Percentiles rank a stretch among this genome's conserved stretches.
These are phyloP conservation scores for Backusella circina DNA, from an alignment of 192 early-diverging fungal species.

Conservation along the genomic window DNA sequence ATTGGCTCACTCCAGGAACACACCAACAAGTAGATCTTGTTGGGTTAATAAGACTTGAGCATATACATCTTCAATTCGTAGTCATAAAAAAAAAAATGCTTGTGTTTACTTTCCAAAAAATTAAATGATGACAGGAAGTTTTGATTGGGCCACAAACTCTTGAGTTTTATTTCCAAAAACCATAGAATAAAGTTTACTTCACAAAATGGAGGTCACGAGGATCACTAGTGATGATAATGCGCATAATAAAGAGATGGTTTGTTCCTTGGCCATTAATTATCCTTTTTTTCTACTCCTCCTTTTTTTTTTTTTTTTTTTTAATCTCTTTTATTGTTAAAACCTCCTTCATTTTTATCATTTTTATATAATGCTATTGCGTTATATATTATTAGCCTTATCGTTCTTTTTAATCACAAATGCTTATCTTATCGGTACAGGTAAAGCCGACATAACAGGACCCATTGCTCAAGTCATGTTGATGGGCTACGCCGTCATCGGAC, in stretches of 20 bases:
- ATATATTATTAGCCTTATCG: neutral
- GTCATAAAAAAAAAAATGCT: neutral
- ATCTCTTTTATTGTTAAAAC: neutral
- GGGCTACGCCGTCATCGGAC: slow-evolving; percentile 29
- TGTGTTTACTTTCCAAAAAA: neutral
- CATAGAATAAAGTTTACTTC: no score
- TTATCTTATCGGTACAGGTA: slow-evolving; percentile 23
- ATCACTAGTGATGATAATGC: neutral
- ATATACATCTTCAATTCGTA: neutral
- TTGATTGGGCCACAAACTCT: no score
- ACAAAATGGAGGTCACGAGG: neutral
- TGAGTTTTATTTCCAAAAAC: neutral
- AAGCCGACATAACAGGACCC: slow-evolving; percentile 30
- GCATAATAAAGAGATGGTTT: neutral
- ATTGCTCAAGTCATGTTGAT: slow-evolving; percentile 27
- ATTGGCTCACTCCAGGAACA: neutral
- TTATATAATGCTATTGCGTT: neutral
- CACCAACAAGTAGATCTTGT: neutral
- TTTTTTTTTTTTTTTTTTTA: slow-evolving; percentile 1
- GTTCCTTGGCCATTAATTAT: neutral
- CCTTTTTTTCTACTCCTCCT: neutral
- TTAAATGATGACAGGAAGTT: neutral
- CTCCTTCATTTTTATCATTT: neutral
- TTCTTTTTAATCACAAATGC: neutral
- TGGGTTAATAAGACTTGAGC: neutral